Base-by-base conservation (phyloP, 805 yeast genomes). In the Schwanniomyces vanrijiae region DNA sequence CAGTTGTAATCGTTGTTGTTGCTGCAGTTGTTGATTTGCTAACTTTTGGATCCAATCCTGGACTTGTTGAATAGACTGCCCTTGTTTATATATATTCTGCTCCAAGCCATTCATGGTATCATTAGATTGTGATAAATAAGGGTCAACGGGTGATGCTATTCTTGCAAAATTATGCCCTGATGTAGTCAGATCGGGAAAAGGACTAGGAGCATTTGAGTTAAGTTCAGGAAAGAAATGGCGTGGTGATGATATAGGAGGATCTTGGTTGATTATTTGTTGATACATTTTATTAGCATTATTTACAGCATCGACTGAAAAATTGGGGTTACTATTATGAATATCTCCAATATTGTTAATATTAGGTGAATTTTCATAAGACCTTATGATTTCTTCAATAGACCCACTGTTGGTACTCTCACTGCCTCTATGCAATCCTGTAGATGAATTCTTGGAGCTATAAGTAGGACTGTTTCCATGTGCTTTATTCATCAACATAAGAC, bases 11-110 rank as follows among this genome's bases (percentile, higher is more conserved):
- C 49, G 56, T 40, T 50, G 47, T 37, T 58, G 56, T n/a, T 48
- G 52, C 3, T 51, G 50, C 38, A 58, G 62, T 22, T 59, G 63
- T 41, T 59, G 65, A 18, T 50, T 48, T 3, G 62, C 61, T 33
- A 73, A 52, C 48, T 61, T 71, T 44, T 69, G 76, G 40, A 79
- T 71, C 83, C 83, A 79, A 49, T 80, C 83, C 56, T 78, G 81
- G 1, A 78, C 81, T 55, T 79, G 83, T 58, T 71, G 78, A 45
- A 80, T 69, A 3, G 81, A 73, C 50, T 72, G 76, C 10, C 81
- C 82, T 52, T 80, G 81, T 54, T 70, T 74, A 42, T 62, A 62
- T 9, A 79, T 62, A 47, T 71, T 80, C 40, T 71, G 71, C 51
- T 80, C 81, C 40, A 80, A 68, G 16, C 72, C 77, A 20, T 66